Evolutionary conservation across 371 early-diverging fungal species (phyloP), one percentile per base, ranked within the genome.

Genomic region (Lichtheimia hyalospora): DNA sequence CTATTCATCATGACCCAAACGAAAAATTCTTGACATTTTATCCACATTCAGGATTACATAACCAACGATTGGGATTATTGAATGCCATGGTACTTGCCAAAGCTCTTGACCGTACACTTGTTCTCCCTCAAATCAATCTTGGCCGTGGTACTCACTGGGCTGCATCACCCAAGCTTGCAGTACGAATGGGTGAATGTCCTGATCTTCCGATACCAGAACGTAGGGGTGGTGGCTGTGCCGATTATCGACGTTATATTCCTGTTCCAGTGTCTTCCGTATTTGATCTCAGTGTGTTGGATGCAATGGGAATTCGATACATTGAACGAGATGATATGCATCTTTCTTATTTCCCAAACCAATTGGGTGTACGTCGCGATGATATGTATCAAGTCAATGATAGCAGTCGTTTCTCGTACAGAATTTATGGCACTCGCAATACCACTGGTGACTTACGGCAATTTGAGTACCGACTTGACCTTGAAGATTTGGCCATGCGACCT

Each of bases 331-430:
- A 64, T 25, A 71, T 78, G 74, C 57, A 64, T 5, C 24, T 23
- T n/a, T 14, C 50, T n/a, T 77, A 68, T 39, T 71, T 73, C 48
- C 48, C 62, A 21, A 54, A 53, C 4, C 43, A 51, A 5, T 57
- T 52, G 43, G 54, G 42, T 21, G 58, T 57, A 3, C 53, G 66
- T 25, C 62, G 59, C 13, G 34, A 51, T 42, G 39, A 55, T 18
- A 58, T 74, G 10, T 70, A 72, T 41, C 54, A 57, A 8, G 13
- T 78, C 5, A 48, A 67, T n/a, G 83, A 83, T 57, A 49, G 46
- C 28, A 41, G 57, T 12, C 71, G 76, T 3, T 70, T 66, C 12
- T 74, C 76, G 7, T 83, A 83, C 51, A 71, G 81, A 15, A 70
- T 83, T 6, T 83, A 76, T 57, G 81, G 78, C 54, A 54, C 18